Evolutionary conservation across 441 rosid species (phyloP).

Genomic region (Rhodomyrtus psidioides): DNA sequence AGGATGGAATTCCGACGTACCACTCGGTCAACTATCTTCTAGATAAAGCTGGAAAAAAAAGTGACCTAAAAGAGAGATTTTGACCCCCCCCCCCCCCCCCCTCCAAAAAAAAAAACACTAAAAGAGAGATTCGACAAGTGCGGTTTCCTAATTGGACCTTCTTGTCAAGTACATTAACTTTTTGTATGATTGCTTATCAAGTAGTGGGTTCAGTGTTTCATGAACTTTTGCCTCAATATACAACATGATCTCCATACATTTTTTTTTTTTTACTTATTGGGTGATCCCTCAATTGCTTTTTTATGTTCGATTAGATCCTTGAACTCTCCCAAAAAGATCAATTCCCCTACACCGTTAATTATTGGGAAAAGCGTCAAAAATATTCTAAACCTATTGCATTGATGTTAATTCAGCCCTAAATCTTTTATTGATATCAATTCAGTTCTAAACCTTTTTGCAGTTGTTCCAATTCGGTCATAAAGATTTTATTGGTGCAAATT

Average conservation of each 20-base stretch:
- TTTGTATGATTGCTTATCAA: not conserved
- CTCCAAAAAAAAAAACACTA: too few relatives aligned
- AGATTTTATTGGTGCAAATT: too few relatives aligned
- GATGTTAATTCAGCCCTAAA: too few relatives aligned
- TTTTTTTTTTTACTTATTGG: not conserved
- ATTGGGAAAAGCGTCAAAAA: not conserved
- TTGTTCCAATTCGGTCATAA: too few relatives aligned
- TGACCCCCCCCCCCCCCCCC: too few relatives aligned
- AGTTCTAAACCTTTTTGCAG: too few relatives aligned
- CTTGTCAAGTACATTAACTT: not conserved
- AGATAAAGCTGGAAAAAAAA: not conserved
- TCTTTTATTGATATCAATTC: too few relatives aligned
- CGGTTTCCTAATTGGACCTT: not conserved
- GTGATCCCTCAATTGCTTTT: not conserved
- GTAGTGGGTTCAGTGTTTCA: not conserved
- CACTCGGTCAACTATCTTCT: not conserved
- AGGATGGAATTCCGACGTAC: not conserved
- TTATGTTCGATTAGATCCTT: not conserved
- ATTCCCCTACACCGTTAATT: not conserved
- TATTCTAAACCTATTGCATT: too few relatives aligned
- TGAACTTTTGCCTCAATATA: not conserved
- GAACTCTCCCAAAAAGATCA: not conserved
- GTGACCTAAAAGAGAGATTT: not conserved
- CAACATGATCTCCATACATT: not conserved
- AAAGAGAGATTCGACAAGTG: too few relatives aligned